These are phyloP conservation scores for Carex arenaria DNA, from an alignment of 202 grass and related monocot genomes.

Conservation along the genomic window DNA sequence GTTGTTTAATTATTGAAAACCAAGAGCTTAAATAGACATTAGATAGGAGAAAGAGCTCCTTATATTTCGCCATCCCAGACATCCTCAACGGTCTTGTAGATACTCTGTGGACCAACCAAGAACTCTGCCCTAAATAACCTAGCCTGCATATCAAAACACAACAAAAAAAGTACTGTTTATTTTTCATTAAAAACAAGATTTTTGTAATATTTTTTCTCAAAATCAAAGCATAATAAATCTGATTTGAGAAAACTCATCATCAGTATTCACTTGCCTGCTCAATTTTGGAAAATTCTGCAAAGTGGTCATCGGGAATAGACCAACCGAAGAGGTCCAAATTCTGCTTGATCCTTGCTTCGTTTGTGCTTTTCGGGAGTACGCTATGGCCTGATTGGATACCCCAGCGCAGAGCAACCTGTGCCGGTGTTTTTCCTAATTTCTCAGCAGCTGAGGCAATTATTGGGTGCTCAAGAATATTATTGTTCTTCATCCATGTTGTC, in stretches of 20 bases:
- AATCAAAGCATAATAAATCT: neutral
- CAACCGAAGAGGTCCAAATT: conserved; percentile 52
- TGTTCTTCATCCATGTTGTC: conserved; percentile 45
- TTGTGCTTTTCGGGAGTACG: conserved; percentile 62
- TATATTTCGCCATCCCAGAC: conserved; percentile 78
- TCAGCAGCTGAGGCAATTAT: conserved; percentile 43
- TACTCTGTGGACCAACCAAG: conserved; percentile 37
- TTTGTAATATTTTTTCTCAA: neutral
- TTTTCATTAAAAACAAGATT: neutral
- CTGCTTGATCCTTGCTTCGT: conserved; percentile 44
- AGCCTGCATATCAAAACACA: conserved; percentile 33
- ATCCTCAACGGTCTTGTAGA: conserved; percentile 74
- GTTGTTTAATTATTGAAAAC: neutral
- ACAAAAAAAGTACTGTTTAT: neutral
- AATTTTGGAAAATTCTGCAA: conserved; percentile 54
- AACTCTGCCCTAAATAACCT: conserved; percentile 53
- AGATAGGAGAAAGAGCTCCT: neutral
- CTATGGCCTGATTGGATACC: conserved; percentile 53
- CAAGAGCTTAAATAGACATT: neutral
- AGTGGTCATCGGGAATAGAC: conserved; percentile 59
- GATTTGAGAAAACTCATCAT: neutral
- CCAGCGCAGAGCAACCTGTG: conserved; percentile 56
- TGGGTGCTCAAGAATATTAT: conserved; percentile 39
- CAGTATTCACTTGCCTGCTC: conserved; percentile 42
- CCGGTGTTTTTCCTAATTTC: conserved; percentile 61